These are phyloP conservation scores for Platanthera guangdongensis DNA, from an alignment of 106 monocot species.

Conservation along the genomic window DNA sequence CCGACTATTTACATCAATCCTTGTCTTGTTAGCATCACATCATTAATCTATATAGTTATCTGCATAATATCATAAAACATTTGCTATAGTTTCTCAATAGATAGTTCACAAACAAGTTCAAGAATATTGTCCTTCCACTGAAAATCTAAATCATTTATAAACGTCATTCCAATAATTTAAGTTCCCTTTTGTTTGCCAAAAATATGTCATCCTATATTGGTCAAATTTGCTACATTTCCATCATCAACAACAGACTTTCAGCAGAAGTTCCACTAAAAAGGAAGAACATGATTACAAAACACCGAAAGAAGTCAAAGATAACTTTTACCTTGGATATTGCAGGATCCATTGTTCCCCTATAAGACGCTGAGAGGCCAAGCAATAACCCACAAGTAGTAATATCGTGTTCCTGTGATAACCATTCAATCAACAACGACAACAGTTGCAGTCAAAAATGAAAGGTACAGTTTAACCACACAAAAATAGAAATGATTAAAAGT, in stretches of 20 bases:
- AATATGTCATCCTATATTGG: not conserved
- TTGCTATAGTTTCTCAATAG: not conserved
- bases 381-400: constrained; percentile 68
- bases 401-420: constrained; percentile 61
- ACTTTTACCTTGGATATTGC: constrained; percentile 69
- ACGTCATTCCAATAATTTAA: not conserved
- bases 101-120: not conserved
- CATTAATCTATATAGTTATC: not conserved
- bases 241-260: not conserved
- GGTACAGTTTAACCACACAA: not conserved
- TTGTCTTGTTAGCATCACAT: not conserved
- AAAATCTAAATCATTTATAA: not conserved
- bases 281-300: not conserved
- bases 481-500: not conserved
- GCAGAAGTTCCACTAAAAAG: not conserved
- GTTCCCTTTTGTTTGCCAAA: not conserved
- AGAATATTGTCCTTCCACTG: not conserved
- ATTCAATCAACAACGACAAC: constrained; percentile 4
- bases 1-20: not conserved
- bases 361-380: constrained; percentile 80
- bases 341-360: constrained; percentile 88
- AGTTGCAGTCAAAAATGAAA: not conserved
- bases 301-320: not conserved
- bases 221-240: not conserved
- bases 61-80: not conserved